Conservation (phyloP, 2,329 filamentous ascomycete species). For the Penicillium polonicum region DNA sequence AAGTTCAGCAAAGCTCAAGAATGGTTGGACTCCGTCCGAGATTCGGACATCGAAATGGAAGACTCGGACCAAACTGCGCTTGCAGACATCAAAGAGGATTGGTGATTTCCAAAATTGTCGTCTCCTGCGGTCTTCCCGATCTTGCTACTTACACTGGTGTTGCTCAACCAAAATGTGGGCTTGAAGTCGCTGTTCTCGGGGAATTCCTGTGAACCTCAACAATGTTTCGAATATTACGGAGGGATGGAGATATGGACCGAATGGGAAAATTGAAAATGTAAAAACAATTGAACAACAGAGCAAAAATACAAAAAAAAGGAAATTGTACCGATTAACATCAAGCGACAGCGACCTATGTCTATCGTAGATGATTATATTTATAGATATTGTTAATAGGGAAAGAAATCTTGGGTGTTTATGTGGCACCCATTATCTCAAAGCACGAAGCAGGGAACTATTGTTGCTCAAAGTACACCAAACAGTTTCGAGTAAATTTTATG, state of each 20-base stretch:
- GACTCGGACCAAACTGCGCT: background rate
- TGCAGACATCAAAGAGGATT: background rate
- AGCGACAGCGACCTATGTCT: background rate
- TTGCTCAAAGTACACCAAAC: too few species aligned
- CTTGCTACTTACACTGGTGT: background rate
- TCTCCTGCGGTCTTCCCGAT: rapidly evolving
- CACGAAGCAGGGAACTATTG: too few species aligned
- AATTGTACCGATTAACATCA: background rate
- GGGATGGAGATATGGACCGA: background rate
- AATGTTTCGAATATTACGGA: background rate
- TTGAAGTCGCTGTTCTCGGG: too few species aligned
- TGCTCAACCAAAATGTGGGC: background rate
- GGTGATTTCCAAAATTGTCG: background rate
- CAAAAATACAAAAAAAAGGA: background rate
- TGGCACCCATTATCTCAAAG: too few species aligned
- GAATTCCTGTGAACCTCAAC: too few species aligned
- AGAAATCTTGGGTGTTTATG: too few species aligned
- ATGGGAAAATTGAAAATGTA: background rate
- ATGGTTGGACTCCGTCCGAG: conserved; percentile 26
- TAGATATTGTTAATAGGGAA: too few species aligned
- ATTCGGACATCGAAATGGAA: conserved; percentile 4
- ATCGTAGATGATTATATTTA: background rate
- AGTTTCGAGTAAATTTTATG: too few species aligned
- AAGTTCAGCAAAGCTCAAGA: conserved; percentile 37
- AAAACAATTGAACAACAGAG: background rate